A percentile compares a stretch with the other conserved stretches of the same genome.
Conservation (phyloP, 1,139 yeast genomes). For the Blastobotrys ciferrii region DNA sequence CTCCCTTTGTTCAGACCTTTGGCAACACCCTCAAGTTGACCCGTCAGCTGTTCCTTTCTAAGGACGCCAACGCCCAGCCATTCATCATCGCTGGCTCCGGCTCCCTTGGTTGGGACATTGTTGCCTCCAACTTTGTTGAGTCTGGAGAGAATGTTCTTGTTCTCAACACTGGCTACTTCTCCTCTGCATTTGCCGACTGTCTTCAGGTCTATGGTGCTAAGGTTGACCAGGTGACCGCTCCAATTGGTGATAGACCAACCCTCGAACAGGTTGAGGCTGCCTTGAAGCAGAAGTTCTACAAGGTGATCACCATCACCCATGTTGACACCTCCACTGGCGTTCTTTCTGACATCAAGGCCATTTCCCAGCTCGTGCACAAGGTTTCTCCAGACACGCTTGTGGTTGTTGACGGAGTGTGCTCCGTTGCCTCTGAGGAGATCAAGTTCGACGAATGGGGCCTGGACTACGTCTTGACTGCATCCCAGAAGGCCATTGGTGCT, state of each 20-base stretch:
- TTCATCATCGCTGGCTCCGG: constrained; percentile 88
- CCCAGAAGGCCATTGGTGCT: constrained; percentile 93
- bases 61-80: constrained; percentile 66
- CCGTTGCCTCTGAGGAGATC: constrained; percentile 83
- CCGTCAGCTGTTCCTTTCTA: constrained; percentile 71
- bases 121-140: constrained; percentile 70
- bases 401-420: constrained; percentile 92
- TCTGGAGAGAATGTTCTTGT: constrained; percentile 67
- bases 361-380: constrained; percentile 59
- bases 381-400: constrained; percentile 77
- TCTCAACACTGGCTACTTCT: constrained; percentile 89
- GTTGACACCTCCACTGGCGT: constrained; percentile 97
- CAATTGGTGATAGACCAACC: constrained; percentile 72
- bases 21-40: constrained; percentile 64
- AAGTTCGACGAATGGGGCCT: constrained; percentile 89
- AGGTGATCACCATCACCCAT: constrained; percentile 82
- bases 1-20: constrained; percentile 75
- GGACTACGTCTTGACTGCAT: constrained; percentile 85
- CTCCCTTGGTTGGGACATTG: constrained; percentile 93
- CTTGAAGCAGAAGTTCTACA: constrained; percentile 52
- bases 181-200: constrained; percentile 82
- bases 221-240: constrained; percentile 56
- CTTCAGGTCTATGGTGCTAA: constrained; percentile 72
- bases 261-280: constrained; percentile 55
- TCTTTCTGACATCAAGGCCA: constrained; percentile 64